phyloP scores from a whole-genome alignment of 805 yeast species.

The Suhomyces emberorum region DNA sequence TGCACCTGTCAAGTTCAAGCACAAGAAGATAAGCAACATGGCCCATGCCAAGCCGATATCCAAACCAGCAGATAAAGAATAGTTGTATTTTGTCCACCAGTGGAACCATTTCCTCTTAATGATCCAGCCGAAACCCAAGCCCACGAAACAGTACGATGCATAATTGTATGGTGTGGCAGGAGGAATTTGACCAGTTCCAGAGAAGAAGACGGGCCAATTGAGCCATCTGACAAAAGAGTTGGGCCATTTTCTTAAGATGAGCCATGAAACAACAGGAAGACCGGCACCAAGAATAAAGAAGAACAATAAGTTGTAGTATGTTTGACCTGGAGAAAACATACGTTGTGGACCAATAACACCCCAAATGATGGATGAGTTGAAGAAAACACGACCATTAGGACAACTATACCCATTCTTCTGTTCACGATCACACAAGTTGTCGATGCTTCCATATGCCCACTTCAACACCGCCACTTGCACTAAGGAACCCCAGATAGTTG shows the following conservation, averaged over 20 bases:
- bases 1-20: conserved; percentile 14
- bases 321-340: conserved; percentile 14
- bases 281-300: conserved; percentile 39
- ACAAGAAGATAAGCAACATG: conserved; percentile 25
- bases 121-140: conserved; percentile 34
- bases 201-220: conserved; percentile 40
- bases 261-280: conserved; percentile 37
- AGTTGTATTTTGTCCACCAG: conserved; percentile 45
- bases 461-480: conserved; percentile 40
- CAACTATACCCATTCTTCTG: conserved; percentile 34
- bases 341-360: conserved; percentile 38
- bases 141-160: conserved; percentile 46
- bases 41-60: conserved; percentile 41
- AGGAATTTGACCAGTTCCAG: conserved; percentile 59
- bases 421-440: conserved; percentile 28
- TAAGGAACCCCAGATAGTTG: conserved; percentile 42
- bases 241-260: conserved; percentile 41
- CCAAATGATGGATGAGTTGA: conserved; percentile 44
- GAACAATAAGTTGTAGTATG: conserved; percentile 31
- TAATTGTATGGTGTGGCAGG: conserved; percentile 74
- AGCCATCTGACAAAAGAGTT: conserved; percentile 24
- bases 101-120: conserved; percentile 40
- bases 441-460: conserved; percentile 39
- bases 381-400: conserved; percentile 41
- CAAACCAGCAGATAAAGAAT: conserved; percentile 44